Conservation (phyloP, 2,329 filamentous ascomycete genomes). For the Botrytis paeoniae region DNA sequence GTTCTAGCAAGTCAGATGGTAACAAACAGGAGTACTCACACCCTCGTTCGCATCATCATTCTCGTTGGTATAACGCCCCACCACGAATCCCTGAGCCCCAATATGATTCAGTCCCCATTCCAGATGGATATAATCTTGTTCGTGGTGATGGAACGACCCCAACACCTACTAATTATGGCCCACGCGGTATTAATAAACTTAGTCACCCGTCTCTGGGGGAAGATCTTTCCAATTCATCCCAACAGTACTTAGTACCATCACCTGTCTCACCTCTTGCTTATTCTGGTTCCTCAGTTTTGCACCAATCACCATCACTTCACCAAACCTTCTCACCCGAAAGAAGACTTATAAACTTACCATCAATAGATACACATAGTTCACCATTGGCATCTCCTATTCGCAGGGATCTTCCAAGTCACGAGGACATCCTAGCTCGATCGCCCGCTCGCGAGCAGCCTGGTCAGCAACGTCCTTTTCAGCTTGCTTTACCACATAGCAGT, state of each 20-base stretch:
- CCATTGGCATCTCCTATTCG: slow-evolving; percentile 17
- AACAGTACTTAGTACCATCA: slow-evolving; percentile 15
- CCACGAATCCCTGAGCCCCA: slow-evolving; percentile 28
- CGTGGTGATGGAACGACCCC: slow-evolving; percentile 32
- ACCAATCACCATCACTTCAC: background rate
- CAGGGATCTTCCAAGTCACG: slow-evolving; percentile 26
- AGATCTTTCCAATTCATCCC: slow-evolving; percentile 20
- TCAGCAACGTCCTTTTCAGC: slow-evolving; percentile 37
- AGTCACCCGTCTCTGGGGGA: slow-evolving; percentile 18
- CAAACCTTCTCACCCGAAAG: background rate
- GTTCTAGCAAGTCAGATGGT: background rate
- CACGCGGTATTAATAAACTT: slow-evolving; percentile 24
- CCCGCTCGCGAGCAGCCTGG: slow-evolving; percentile 31
- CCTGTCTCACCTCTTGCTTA: slow-evolving; percentile 2
- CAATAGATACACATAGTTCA: background rate
- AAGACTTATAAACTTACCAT: slow-evolving; percentile 1
- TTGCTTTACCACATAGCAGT: slow-evolving; percentile 32
- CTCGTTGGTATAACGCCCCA: slow-evolving; percentile 16
- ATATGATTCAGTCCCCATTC: slow-evolving; percentile 37
- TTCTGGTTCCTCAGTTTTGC: background rate
- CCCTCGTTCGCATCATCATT: slow-evolving; percentile 22
- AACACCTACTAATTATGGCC: slow-evolving; percentile 33
- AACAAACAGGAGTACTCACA: background rate
- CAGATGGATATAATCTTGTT: slow-evolving; percentile 35
- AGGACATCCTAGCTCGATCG: slow-evolving; percentile 35